A percentile compares a stretch with the other conserved stretches of the same genome.
phyloP scores from a whole-genome alignment of 2,329 filamentous ascomycete genomes.

The Cladosporium sphaerospermum region DNA sequence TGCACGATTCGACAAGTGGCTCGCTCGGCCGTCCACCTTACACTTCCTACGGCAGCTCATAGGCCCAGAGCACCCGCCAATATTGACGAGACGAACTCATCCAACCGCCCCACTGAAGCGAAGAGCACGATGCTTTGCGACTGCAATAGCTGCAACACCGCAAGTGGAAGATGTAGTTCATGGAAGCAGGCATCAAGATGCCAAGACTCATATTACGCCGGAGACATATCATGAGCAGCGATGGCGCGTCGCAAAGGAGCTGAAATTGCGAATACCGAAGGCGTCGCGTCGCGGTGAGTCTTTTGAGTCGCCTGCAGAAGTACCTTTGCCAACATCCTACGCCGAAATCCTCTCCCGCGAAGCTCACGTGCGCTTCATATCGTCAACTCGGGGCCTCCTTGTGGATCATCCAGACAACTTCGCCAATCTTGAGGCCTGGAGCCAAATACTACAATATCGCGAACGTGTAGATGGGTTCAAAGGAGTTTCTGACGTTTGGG shows the following conservation, averaged over 20 bases:
- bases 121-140: too few relatives aligned
- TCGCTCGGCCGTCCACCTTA: conserved; percentile 40
- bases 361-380: not conserved
- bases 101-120: too few relatives aligned
- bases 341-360: not conserved
- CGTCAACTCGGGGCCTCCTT: conserved; percentile 19
- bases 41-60: conserved; percentile 11
- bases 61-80: conserved; percentile 3
- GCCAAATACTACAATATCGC: conserved; percentile 35
- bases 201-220: not conserved
- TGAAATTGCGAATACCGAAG: not conserved
- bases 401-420: conserved; percentile 27
- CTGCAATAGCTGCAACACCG: too few relatives aligned
- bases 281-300: not conserved
- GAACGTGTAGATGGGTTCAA: conserved; percentile 35
- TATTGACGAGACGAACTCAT: not conserved
- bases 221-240: conserved; percentile 4
- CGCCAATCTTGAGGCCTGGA: conserved; percentile 35
- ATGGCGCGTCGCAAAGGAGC: conserved; percentile 7
- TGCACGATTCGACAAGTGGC: conserved; percentile 39
- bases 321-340: not conserved
- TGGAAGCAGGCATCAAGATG: too few relatives aligned
- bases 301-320: not conserved
- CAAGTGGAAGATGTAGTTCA: too few relatives aligned
- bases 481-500: conserved; percentile 42